Evolutionary conservation across 2,329 filamentous ascomycete species (phyloP).

Genomic region (Pezicula rhizophila): DNA sequence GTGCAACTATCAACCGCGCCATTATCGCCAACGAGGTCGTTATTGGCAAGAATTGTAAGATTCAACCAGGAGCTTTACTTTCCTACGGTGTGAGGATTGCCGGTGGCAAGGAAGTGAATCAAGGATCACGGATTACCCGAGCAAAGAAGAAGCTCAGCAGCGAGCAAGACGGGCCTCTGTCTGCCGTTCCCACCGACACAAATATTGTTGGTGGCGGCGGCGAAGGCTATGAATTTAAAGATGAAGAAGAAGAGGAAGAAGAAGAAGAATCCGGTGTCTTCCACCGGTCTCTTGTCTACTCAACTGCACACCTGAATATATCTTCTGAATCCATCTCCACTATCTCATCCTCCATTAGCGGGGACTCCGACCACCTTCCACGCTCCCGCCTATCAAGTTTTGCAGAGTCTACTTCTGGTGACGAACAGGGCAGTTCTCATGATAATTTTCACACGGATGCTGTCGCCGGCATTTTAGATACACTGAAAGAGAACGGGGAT

Average conservation of each 20-base stretch:
- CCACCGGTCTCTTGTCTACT: conserved; percentile 37
- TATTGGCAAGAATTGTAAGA: conserved; percentile 63
- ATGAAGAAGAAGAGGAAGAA: conserved; percentile 53
- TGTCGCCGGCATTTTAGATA: conserved; percentile 78
- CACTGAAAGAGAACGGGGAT: conserved; percentile 69
- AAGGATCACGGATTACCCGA: conserved; percentile 33
- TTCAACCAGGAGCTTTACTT: conserved; percentile 70
- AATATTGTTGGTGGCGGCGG: conserved; percentile 51
- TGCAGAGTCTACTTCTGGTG: conserved; percentile 64
- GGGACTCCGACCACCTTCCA: conserved; percentile 25
- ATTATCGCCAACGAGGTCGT: conserved; percentile 69
- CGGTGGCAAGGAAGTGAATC: conserved; percentile 46
- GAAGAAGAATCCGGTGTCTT: conserved; percentile 51
- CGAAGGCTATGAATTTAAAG: conserved; percentile 58
- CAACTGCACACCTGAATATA: conserved; percentile 28
- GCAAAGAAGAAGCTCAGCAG: conserved; percentile 34
- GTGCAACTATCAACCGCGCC: conserved; percentile 61
- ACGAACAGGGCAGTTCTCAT: conserved; percentile 38
- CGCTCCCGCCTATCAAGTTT: conserved; percentile 65
- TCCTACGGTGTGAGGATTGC: conserved; percentile 72
- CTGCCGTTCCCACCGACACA: conserved; percentile 37
- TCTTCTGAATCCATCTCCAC: conserved; percentile 57
- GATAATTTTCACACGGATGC: conserved; percentile 81
- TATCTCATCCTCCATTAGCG: conserved; percentile 48
- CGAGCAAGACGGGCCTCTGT: conserved; percentile 14